Evolutionary conservation across 345 rosid genomes (phyloP), one percentile per base, ranked within the genome.

Genomic region (Brassica carinata): DNA sequence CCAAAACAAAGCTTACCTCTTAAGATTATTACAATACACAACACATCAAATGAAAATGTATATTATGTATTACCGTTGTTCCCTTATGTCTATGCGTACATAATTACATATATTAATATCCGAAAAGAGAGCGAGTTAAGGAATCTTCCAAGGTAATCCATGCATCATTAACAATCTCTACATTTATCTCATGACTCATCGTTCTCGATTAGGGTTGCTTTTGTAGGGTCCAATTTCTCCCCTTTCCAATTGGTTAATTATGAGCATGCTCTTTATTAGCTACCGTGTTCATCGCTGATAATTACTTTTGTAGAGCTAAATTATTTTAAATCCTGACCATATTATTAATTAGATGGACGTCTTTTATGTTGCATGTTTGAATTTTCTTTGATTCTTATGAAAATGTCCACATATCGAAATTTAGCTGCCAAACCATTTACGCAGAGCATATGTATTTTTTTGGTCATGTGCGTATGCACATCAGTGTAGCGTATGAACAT

Each of bases 121-220:
- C 15, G 14, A 43, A 74, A 38, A 34, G 57, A 62, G 48, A 68
- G 51, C 70, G 51, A 68, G 64, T 67, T 31, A n/a, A 65, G 55
- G 43, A 62, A 73, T 61, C 64, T 43, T 69, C 70, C 58, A 74
- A 80, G 79, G 79, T 80, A 80, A 67, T 30, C 64, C 29, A 66
- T 61, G 33, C 65, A 26, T 14, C 29, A 58, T 18, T 58, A 18
- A 43, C 40, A 13, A 45, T 73, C 74, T 79, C 40, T 61, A 45
- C 83, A 61, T 48, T 31, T 68, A 6, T 59, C 74, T 67, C 9
- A 59, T 23, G 57, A 73, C 43, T 77, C 45, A 36, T 72, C 57
- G 31, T 57, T 27, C 27, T 64, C 48, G 48, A 72, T 38, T 53
- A 17, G 76, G 40, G 67, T 64, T 72, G 17, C 43, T 71, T 33